A percentile compares a stretch with the other conserved stretches of the same genome.
These are phyloP conservation scores for Cajanus cajan DNA, from an alignment of 306 rosid species.

Conservation along the genomic window DNA sequence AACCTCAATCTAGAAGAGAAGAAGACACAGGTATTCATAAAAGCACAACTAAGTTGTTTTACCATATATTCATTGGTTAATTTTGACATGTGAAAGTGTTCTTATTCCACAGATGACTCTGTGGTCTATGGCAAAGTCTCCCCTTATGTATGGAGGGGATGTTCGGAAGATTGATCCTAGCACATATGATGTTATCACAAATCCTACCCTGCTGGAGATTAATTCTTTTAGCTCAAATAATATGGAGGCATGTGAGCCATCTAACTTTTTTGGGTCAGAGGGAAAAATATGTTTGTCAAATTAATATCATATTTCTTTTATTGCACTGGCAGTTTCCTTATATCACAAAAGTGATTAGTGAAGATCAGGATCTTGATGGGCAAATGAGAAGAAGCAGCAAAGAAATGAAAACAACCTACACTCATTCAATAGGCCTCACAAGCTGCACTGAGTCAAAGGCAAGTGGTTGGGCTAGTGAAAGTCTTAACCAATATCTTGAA, in stretches of 20 bases:
- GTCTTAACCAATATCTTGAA: conserved; percentile 45
- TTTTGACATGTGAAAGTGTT: conserved; percentile 19
- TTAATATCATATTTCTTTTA: conserved; percentile 10
- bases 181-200: conserved; percentile 57
- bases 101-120: conserved; percentile 62
- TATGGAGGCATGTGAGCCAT: conserved; percentile 70
- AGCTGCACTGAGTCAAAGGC: conserved; percentile 65
- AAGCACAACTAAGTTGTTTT: conserved; percentile 25
- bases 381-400: conserved; percentile 40
- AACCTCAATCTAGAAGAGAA: conserved; percentile 69
- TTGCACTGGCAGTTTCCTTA: conserved; percentile 66
- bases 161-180: conserved; percentile 65
- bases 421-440: conserved; percentile 55
- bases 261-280: conserved; percentile 19
- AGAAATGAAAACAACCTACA: conserved; percentile 35
- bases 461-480: conserved; percentile 60
- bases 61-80: background rate
- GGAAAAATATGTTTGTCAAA: conserved; percentile 30
- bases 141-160: conserved; percentile 98
- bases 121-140: conserved; percentile 90
- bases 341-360: conserved; percentile 36
- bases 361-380: conserved; percentile 33
- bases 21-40: conserved; percentile 73
- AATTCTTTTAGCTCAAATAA: conserved; percentile 80
- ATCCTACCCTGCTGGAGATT: conserved; percentile 81